These are phyloP conservation scores for Tulasnella sp. DNA, from an alignment of 768 basidiomycete genomes.

Conservation along the genomic window DNA sequence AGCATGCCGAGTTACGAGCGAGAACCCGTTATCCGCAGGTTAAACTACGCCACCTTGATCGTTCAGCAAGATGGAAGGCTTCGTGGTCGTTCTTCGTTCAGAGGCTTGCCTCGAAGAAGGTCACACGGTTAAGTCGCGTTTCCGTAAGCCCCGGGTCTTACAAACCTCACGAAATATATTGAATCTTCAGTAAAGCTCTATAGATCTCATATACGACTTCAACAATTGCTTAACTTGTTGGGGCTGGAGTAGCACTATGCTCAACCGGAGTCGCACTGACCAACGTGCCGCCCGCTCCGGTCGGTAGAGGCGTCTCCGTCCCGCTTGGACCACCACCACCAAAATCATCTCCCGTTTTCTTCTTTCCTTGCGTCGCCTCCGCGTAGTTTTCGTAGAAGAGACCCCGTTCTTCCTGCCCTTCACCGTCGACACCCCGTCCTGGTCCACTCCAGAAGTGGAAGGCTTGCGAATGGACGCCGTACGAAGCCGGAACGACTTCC, in stretches of 20 bases:
- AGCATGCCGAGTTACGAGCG: neutral
- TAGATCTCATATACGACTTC: neutral
- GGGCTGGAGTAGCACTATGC: neutral
- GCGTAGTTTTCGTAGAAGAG: constrained; percentile 81
- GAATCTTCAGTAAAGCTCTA: neutral
- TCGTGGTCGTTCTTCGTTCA: too few species aligned
- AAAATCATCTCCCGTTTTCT: neutral
- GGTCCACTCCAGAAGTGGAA: constrained; percentile 87
- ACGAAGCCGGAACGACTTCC: constrained; percentile 80
- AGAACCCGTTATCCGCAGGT: neutral
- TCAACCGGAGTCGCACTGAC: neutral
- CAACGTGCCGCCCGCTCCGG: neutral
- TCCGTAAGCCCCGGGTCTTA: neutral
- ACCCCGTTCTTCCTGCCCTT: constrained; percentile 39
- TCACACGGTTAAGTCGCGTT: too few species aligned
- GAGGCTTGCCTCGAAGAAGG: too few species aligned
- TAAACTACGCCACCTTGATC: neutral
- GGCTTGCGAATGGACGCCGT: constrained; percentile 81
- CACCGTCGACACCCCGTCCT: constrained; percentile 37
- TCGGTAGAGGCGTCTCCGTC: neutral
- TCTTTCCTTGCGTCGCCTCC: neutral
- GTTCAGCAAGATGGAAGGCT: too few species aligned
- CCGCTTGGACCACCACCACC: neutral
- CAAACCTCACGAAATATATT: neutral
- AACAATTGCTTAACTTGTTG: neutral